A percentile compares a stretch with the other conserved stretches of the same genome.
Conservation (phyloP, 768 basidiomycete genomes). For the Suillus subalutaceus region DNA sequence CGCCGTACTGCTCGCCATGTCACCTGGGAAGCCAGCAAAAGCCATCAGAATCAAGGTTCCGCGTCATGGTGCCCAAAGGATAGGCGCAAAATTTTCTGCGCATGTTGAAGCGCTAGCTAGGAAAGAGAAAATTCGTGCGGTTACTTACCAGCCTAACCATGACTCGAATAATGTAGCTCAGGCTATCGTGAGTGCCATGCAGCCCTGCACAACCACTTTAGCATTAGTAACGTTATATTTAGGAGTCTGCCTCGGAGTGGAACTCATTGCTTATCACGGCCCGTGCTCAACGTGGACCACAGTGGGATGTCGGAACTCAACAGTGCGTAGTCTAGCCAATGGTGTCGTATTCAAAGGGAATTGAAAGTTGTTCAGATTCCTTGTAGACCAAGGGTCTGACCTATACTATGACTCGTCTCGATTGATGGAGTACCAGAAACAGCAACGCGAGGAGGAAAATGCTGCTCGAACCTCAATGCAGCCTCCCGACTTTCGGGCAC, state of each 20-base stretch:
- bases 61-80: conserved; percentile 72
- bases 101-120: conserved; percentile 62
- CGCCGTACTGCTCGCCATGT: conserved; percentile 18
- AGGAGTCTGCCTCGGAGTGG: conserved; percentile 86
- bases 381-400: conserved; percentile 72
- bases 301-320: conserved; percentile 88
- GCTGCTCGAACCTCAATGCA: conserved; percentile 32
- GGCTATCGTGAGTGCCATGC: conserved; percentile 58
- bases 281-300: conserved; percentile 79
- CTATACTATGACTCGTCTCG: conserved; percentile 74
- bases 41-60: conserved; percentile 69
- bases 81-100: conserved; percentile 62
- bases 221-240: neutral
- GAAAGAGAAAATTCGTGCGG: conserved; percentile 52
- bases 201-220: neutral
- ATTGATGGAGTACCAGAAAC: conserved; percentile 54
- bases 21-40: conserved; percentile 52
- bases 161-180: conserved; percentile 54
- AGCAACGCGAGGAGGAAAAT: conserved; percentile 34
- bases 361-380: conserved; percentile 51
- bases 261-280: conserved; percentile 80
- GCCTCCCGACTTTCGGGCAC: conserved; percentile 34
- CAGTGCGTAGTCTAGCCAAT: conserved; percentile 52
- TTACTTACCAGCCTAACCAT: conserved; percentile 55
- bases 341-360: neutral